phyloP scores from a whole-genome alignment of 208 protist genomes.

The Trypanosoma brucei region DNA sequence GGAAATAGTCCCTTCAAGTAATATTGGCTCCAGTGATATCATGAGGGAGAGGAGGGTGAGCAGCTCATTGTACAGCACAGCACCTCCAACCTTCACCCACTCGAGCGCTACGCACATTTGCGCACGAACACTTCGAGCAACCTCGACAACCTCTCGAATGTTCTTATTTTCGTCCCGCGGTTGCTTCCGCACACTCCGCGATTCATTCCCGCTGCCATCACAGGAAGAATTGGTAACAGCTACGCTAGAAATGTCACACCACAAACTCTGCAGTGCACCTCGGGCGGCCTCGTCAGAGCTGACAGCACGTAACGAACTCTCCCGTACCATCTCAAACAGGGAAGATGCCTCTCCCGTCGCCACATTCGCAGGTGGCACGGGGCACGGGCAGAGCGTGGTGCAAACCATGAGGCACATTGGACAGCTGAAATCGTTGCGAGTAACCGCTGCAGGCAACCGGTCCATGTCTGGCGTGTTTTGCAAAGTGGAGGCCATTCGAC shows the following conservation, averaged over 20 bases:
- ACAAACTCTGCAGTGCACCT: constrained; percentile 21
- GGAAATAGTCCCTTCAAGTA: constrained; percentile 20
- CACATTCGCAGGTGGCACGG: constrained; percentile 19
- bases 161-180: constrained; percentile 33
- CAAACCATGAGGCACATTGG: constrained; percentile 68
- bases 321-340: constrained; percentile 15
- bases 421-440: constrained; percentile 55
- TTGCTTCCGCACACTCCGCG: constrained; percentile 21
- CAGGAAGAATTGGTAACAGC: constrained; percentile 33
- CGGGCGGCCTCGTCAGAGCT: not conserved
- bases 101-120: constrained; percentile 48
- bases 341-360: constrained; percentile 1
- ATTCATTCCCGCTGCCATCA: constrained; percentile 14
- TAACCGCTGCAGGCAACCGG: constrained; percentile 11
- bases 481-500: constrained; percentile 37
- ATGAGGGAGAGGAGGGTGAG: constrained; percentile 49
- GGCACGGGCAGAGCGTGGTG: constrained; percentile 51
- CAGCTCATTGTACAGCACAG: constrained; percentile 46
- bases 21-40: constrained; percentile 28
- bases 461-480: not conserved
- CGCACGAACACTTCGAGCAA: constrained; percentile 41
- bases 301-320: constrained; percentile 4
- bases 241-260: constrained; percentile 37
- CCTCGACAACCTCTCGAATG: constrained; percentile 50
- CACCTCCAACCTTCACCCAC: constrained; percentile 44